A percentile compares a stretch with the other conserved stretches of the same genome.
Evolutionary conservation across 2,329 filamentous ascomycete species (phyloP).

Genomic region (Penicillium janthinellum): DNA sequence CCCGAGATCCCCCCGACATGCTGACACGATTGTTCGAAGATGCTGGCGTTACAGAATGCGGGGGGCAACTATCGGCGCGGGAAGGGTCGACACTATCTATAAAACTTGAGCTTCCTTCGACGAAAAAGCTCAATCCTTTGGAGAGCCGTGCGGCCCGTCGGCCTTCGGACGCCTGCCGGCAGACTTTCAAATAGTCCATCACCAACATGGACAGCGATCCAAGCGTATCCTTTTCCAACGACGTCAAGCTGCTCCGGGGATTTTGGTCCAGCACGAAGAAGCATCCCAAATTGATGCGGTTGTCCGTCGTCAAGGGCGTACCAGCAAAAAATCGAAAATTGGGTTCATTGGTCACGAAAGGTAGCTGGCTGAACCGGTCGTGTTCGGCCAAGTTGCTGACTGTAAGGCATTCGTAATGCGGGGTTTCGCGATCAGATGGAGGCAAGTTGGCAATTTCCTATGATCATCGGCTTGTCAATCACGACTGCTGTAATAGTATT

Average conservation of each 20-base stretch:
- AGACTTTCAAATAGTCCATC: conserved; percentile 62
- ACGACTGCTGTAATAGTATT: no score
- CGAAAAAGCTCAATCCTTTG: conserved; percentile 58
- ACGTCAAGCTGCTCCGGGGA: conserved; percentile 52
- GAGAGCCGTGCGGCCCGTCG: conserved; percentile 56
- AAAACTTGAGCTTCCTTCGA: conserved; percentile 54
- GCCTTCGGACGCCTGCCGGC: conserved; percentile 56
- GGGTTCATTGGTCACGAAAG: conserved; percentile 38
- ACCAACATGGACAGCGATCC: conserved; percentile 59
- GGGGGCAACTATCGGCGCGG: conserved; percentile 22
- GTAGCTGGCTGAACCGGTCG: conserved; percentile 40
- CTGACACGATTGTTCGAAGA: conserved; percentile 27
- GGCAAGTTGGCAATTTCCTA: conserved; percentile 41
- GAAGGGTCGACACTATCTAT: conserved; percentile 32
- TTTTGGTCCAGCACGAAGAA: conserved; percentile 62
- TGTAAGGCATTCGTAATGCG: conserved; percentile 34
- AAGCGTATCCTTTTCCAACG: conserved; percentile 51
- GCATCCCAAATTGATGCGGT: conserved; percentile 60
- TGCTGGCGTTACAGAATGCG: conserved; percentile 23
- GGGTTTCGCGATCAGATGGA: conserved; percentile 25
- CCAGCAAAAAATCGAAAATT: conserved; percentile 57
- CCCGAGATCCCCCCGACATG: conserved; percentile 27
- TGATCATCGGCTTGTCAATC: not conserved
- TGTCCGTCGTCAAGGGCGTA: conserved; percentile 62
- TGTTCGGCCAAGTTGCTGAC: conserved; percentile 45